A percentile compares a stretch with the other conserved stretches of the same genome.
Evolutionary conservation across 352 stramenopile genomes (phyloP).

Genomic region (Phytopythium litorale): DNA sequence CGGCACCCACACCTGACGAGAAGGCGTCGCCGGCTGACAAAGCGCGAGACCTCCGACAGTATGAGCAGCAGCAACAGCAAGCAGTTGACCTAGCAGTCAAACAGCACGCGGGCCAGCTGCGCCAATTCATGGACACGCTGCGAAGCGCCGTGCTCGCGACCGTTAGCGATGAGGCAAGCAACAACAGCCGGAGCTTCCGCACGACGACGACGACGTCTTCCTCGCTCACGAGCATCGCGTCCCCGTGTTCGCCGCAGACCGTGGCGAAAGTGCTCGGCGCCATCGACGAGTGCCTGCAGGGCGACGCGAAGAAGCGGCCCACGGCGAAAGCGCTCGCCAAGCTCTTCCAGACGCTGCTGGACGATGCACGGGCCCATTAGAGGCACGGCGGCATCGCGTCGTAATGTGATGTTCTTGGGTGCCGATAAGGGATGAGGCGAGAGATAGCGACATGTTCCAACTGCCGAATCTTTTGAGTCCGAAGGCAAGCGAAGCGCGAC

Average conservation of each 20-base stretch:
- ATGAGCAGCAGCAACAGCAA: constrained; percentile 4
- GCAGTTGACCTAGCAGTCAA: neutral
- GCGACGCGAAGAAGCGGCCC: constrained; percentile 47
- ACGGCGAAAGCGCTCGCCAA: constrained; percentile 50
- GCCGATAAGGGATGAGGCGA: neutral
- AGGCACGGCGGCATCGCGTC: no score
- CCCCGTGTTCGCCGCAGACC: constrained; percentile 7
- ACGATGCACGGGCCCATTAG: constrained; percentile 19
- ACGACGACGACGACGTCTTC: constrained; percentile 33
- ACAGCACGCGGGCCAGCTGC: constrained; percentile 34
- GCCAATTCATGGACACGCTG: constrained; percentile 48
- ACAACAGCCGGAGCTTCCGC: constrained; percentile 39
- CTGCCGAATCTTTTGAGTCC: neutral
- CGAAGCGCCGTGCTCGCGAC: constrained; percentile 24
- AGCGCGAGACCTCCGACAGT: constrained; percentile 9
- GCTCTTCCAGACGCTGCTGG: constrained; percentile 41
- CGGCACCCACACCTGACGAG: neutral
- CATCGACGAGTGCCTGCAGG: constrained; percentile 59
- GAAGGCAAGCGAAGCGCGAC: neutral
- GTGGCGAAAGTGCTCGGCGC: constrained; percentile 40
- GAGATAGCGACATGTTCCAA: neutral
- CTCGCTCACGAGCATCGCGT: constrained; percentile 11
- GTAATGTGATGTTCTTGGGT: neutral
- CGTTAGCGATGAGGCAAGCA: constrained; percentile 20
- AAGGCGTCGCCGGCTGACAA: constrained; percentile 20